phyloP scores from a whole-genome alignment of 164 flowering plant species.

The Chloranthus sessilifolius region DNA sequence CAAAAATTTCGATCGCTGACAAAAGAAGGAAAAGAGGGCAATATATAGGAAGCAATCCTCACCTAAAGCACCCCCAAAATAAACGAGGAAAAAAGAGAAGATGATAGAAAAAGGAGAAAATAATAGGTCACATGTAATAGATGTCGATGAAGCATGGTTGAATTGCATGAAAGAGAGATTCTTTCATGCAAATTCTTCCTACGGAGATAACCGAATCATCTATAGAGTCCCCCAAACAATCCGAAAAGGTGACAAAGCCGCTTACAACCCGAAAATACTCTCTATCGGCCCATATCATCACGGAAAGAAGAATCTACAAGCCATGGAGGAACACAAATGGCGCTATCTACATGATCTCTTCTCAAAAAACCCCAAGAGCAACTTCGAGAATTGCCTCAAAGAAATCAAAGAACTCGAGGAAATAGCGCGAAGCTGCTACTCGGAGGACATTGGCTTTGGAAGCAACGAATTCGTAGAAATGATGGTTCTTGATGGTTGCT shows the following conservation, averaged over 20 bases:
- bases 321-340: conserved; percentile 1
- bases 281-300: not conserved
- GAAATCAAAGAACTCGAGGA: conserved; percentile 1
- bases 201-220: too few species aligned
- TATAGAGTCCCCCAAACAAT: not conserved
- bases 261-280: conserved; percentile 2
- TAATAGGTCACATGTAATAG: too few species aligned
- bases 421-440: conserved; percentile 36
- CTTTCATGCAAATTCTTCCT: too few species aligned
- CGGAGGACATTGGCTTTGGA: conserved; percentile 24
- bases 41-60: too few species aligned
- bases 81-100: too few species aligned
- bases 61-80: too few species aligned
- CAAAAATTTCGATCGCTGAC: too few species aligned
- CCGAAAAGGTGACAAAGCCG: not conserved
- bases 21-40: too few species aligned
- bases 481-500: conserved; percentile 57
- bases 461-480: conserved; percentile 46
- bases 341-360: not conserved
- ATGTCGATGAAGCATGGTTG: too few species aligned
- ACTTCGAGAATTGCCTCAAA: not conserved
- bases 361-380: not conserved
- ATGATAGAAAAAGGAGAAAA: too few species aligned
- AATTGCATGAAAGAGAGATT: too few species aligned
- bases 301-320: not conserved